phyloP scores from a whole-genome alignment of 139 green algal genomes.

The Chlamydomonas applanata region DNA sequence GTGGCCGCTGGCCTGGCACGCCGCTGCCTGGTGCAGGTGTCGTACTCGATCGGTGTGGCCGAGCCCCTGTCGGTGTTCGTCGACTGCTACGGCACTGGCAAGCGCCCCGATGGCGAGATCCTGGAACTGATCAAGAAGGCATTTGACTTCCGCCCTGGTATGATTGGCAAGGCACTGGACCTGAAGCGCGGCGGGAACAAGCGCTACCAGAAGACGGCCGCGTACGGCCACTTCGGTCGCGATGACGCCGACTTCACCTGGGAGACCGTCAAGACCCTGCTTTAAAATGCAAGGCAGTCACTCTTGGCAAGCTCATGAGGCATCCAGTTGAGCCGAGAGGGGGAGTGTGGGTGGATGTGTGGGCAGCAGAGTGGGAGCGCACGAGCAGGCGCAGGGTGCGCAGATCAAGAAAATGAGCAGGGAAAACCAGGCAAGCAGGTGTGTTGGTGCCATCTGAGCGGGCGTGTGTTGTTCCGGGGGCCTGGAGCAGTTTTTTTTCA shows the following conservation, averaged over 20 bases:
- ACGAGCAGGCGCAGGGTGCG: too few species aligned
- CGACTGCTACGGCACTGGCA: constrained; percentile 97
- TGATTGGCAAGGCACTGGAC: constrained; percentile 77
- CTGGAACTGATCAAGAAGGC: constrained; percentile 79
- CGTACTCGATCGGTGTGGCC: constrained; percentile 96
- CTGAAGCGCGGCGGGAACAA: constrained; percentile 87
- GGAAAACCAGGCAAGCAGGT: too few species aligned
- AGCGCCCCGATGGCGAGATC: constrained; percentile 85
- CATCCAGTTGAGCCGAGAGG: too few species aligned
- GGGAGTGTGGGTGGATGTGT: too few species aligned
- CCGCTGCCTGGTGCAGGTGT: constrained; percentile 80
- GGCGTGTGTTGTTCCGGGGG: too few species aligned
- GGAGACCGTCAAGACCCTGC: constrained; percentile 54
- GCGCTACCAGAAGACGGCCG: constrained; percentile 92
- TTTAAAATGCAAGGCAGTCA: too few species aligned
- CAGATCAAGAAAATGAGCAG: too few species aligned
- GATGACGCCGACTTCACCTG: constrained; percentile 95
- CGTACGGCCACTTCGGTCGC: constrained; percentile 96
- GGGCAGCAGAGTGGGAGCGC: too few species aligned
- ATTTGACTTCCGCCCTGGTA: constrained; percentile 88
- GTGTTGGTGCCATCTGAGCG: too few species aligned
- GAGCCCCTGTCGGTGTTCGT: constrained; percentile 97
- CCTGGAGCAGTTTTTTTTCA: too few species aligned
- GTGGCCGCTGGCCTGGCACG: constrained; percentile 89
- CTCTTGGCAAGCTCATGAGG: too few species aligned